A percentile compares a stretch with the other conserved stretches of the same genome.
Evolutionary conservation across 768 basidiomycete species (phyloP).

Genomic region (Solioccasus polychromus): DNA sequence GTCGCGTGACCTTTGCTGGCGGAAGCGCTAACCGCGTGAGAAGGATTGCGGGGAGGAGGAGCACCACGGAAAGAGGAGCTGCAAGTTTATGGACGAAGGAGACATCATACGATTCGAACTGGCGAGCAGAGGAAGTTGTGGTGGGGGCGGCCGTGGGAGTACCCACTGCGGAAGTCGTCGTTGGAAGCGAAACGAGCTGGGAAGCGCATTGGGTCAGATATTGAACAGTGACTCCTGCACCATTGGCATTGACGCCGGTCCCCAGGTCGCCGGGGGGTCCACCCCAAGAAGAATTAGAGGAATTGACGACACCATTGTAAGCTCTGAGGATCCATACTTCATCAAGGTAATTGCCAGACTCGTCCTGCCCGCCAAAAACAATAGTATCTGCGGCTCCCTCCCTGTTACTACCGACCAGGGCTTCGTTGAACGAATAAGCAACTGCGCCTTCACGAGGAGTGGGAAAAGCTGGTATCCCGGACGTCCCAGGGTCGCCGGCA

Average conservation of each 20-base stretch:
- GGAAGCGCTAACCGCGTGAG: conserved; percentile 42
- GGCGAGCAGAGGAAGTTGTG: conserved; percentile 11
- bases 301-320: conserved; percentile 59
- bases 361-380: conserved; percentile 76
- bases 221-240: conserved; percentile 59
- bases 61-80: conserved; percentile 47
- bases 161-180: conserved; percentile 22
- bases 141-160: conserved; percentile 15
- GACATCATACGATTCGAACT: conserved; percentile 36
- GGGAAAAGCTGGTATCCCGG: conserved; percentile 51
- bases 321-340: conserved; percentile 80
- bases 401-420: conserved; percentile 56
- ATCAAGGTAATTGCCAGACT: conserved; percentile 59
- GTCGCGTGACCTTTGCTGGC: conserved; percentile 24
- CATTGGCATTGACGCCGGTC: conserved; percentile 62
- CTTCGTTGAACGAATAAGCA: conserved; percentile 50
- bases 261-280: conserved; percentile 62
- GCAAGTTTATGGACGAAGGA: conserved; percentile 46
- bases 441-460: conserved; percentile 69
- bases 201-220: conserved; percentile 63
- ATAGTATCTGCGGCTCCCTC: conserved; percentile 60
- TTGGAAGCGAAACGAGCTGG: conserved; percentile 25
- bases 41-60: conserved; percentile 42
- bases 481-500: conserved; percentile 62
- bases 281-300: conserved; percentile 59